Base-by-base conservation (phyloP, 345 rosid genomes). In the Psidium guajava region DNA sequence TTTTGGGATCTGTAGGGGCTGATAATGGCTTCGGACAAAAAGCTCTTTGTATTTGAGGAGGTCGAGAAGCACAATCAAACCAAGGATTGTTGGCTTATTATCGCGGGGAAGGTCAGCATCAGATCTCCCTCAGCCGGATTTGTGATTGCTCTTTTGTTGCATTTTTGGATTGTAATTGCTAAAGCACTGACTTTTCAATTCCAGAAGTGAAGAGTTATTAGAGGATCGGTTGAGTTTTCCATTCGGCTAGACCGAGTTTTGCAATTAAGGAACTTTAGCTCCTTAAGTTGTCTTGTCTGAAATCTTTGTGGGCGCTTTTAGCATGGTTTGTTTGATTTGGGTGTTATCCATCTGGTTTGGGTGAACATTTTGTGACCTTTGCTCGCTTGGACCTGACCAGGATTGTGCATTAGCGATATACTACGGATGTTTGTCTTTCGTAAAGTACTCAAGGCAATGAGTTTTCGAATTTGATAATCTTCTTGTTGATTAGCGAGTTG, bases 81-180 rank as follows among this genome's bases (percentile, higher is more conserved):
- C 81, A 92, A 97, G 87, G 99, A 97, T 89, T 97, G 99, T 84
- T 97, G 99, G 99, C 93, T 97, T 85, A 85, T 97, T 73, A 93
- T 97, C 55, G 87, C 95, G 69, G 98, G 95, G 52, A 97, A 97
- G 98, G 99, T 97, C 85, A 87, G 95, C 90, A 89, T 93, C 88
- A 58, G 77, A 36, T 59, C 53, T 64, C 61, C 44, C 36, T 5
- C 24, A 27, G 21, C 74, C 64, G 44, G 51, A 40, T 82, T 69
- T 55, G 5, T 51, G 20, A 20, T 80, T 24, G 28, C 21, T n/a
- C 57, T 12, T 50, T 53, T 18, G 47, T 32, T 69, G 77, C 77
- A 32, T 69, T 42, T 69, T 69, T 40, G 25, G 14, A 69, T 18
- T 42, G 80, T 69, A 8, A 69, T 69, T 69, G 80, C 80, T 18